Evolutionary conservation across 768 basidiomycete genomes (phyloP).

Genomic region (Amanita pallidorosea): DNA sequence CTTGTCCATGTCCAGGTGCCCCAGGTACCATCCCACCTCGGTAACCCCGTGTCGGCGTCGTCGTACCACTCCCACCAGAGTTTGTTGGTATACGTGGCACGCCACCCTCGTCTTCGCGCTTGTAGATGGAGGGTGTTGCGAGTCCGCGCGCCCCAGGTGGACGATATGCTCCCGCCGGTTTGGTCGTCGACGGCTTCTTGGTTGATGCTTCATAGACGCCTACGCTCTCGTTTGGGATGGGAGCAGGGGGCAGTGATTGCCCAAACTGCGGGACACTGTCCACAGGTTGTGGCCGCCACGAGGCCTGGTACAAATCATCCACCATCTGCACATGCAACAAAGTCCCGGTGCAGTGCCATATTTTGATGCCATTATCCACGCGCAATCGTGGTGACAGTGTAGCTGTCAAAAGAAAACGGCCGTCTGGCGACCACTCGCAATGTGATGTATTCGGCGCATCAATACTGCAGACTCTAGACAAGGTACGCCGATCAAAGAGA

Average conservation of each 20-base stretch:
- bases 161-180: constrained; percentile 81
- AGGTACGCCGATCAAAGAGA: constrained; percentile 79
- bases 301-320: constrained; percentile 86
- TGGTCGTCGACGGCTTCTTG: constrained; percentile 46
- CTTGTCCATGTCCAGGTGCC: constrained; percentile 13
- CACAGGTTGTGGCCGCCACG: constrained; percentile 69
- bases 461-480: constrained; percentile 68
- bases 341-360: constrained; percentile 87
- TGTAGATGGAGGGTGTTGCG: constrained; percentile 80
- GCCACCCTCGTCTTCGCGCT: constrained; percentile 86
- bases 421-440: constrained; percentile 95
- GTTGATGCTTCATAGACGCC: constrained; percentile 28
- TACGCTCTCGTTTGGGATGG: constrained; percentile 52
- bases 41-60: constrained; percentile 52
- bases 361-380: constrained; percentile 95
- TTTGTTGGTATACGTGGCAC: constrained; percentile 33
- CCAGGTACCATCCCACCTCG: constrained; percentile 36
- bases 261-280: constrained; percentile 63
- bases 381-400: constrained; percentile 92
- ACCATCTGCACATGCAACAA: constrained; percentile 74
- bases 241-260: constrained; percentile 53
- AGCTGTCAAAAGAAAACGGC: constrained; percentile 86
- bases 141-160: constrained; percentile 90
- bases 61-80: constrained; percentile 34
- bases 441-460: constrained; percentile 90